Base-by-base conservation (phyloP, 352 stramenopile species). In the Phytophthora idaei region DNA sequence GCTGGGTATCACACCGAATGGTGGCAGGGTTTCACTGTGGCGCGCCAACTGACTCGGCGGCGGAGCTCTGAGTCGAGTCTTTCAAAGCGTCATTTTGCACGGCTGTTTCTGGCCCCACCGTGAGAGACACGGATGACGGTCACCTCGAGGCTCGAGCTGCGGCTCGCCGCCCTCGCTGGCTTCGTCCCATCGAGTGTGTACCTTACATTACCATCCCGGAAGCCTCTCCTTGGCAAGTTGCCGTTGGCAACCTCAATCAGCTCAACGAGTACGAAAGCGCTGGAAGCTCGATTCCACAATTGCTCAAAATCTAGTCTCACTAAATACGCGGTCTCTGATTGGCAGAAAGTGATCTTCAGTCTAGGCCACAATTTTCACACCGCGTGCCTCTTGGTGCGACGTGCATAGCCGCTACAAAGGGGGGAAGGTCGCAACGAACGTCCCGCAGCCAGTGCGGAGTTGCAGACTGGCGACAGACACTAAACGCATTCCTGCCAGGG, bases 51-150 rank as follows among this genome's bases (percentile, higher is more conserved):
- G 5, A 12, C 31, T 32, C 37, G 11, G 29, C 48, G 21, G 34
- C 31, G 2, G 15, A 21, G n/a, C n/a, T 25, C 48, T n/a, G 10
- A 27, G 15, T 36, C 9, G 10, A 34, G 10, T 5, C 4, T 51
- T 29, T 53, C n/a, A 27, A 37, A 21, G 21, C 41, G 41, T 47
- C 39, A 49, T 21, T 15, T 21, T 9, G 41, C 60, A 48, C 47
- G 61, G 61, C 53, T 58, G 56, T 63, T 71, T 71, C 64, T 71
- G 44, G 41, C 57, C 49, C 25, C 28, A 49, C 17, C 8, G 46
- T 14, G n/a, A 70, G 57, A 71, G 57, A 67, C 67, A 67, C 64
- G 50, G 64, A 71, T 57, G 63, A 50, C 34, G 50, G 31, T 60
- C 51, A 54, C 48, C 45, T 54, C 42, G 34, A 50, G 25, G 21